These are phyloP conservation scores for Ophiostoma ulmi DNA, from an alignment of 2,329 filamentous ascomycete species.

Conservation along the genomic window DNA sequence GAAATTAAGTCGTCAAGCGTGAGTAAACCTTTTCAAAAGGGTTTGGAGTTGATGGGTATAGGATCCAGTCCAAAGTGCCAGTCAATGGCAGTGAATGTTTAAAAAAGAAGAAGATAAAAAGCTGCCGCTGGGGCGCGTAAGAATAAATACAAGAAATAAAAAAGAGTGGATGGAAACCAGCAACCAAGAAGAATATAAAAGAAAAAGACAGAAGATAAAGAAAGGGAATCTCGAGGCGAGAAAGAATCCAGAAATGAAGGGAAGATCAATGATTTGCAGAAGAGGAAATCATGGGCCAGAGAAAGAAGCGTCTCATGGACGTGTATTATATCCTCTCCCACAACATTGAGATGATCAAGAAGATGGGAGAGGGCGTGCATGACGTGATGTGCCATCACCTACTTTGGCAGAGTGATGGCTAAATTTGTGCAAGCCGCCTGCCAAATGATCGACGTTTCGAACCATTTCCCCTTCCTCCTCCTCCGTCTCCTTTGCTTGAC, in stretches of 20 bases:
- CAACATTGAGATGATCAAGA: background rate
- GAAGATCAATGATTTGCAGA: constrained; percentile 24
- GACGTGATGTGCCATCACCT: background rate
- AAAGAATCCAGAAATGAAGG: constrained; percentile 15
- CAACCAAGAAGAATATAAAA: constrained; percentile 17
- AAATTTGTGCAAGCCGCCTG: background rate
- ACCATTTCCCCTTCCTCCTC: background rate
- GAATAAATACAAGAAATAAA: constrained; percentile 13
- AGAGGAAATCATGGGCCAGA: background rate
- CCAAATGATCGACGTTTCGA: constrained; percentile 9
- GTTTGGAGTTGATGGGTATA: constrained; percentile 5
- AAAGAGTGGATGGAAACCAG: constrained; percentile 14
- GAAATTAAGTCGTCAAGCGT: background rate
- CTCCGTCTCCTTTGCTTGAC: background rate
- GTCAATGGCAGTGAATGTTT: constrained; percentile 10
- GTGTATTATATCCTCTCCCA: constrained; percentile 19
- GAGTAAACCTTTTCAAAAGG: constrained; percentile 26
- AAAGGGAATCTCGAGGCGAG: constrained; percentile 13
- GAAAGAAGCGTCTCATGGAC: background rate
- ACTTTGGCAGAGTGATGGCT: background rate
- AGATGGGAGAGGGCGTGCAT: background rate
- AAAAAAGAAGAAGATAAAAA: background rate
- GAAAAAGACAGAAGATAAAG: constrained; percentile 4
- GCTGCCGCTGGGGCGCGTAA: constrained; percentile 30
- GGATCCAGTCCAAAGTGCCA: constrained; percentile 13